Evolutionary conservation across 345 rosid genomes (phyloP), one percentile per base, ranked within the genome.

Genomic region (Arabis alpina): DNA sequence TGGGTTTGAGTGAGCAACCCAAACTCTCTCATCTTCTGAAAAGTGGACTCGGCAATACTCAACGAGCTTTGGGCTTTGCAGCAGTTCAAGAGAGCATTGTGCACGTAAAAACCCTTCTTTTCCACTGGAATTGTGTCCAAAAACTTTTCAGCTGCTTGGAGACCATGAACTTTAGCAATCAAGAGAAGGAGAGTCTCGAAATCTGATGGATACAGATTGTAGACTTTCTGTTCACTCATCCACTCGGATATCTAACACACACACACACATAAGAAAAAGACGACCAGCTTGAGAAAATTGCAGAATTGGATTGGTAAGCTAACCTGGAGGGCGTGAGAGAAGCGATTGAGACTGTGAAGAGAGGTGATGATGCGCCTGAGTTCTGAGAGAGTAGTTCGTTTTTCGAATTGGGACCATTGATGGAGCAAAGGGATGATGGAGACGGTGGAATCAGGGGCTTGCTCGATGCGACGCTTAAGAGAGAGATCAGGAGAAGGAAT

Each of bases 321-420:
- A 57, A 84, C 84, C 87, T 81, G 79, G 34, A 86, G 84, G 16
- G 91, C 84, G 14, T 82, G 88, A 19, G 37, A 15, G 71, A 9
- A 66, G 61, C 81, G 85, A 8, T 75, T 41, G 50, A 48, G 32
- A 2, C 4, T 13, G 49, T 73, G 79, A 42, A 86, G 85, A 34
- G n/a, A 34, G 56, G 55, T 30, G 78, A 82, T 68, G 42, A 78
- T 16, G 11, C 25, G 30, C 39, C 54, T 74, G 54, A 82, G 81
- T 28, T 82, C 61, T 2, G 65, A 1, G 1, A 51, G 51, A 11
- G 53, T 8, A 8, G 77, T 19, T 36, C 27, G 39, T 14, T 70
- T 76, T 13, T 83, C 83, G 44, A 68, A 71, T 10, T 86, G 54
- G 23, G 77, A 71, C 88, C 88, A 86, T 44, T 82, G 68, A 4